Conservation (phyloP, 1,284 basidiomycete genomes). For the Leucoagaricus sp. region DNA sequence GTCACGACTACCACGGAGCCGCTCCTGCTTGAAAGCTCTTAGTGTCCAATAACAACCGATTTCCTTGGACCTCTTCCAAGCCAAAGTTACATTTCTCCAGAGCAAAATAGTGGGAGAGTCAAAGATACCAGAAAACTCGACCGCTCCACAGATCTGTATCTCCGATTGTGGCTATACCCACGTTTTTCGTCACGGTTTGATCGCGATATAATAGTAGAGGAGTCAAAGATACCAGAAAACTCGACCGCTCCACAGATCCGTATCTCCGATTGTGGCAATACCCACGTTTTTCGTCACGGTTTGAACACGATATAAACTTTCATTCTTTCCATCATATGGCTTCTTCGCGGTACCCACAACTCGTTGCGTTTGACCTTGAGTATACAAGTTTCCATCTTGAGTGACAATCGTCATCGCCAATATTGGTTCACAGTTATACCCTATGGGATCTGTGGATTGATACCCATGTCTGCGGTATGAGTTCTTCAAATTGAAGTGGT, state of each 20-base stretch:
- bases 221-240: neutral
- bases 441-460: constrained; percentile 88
- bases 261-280: neutral
- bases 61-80: no score
- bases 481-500: no score
- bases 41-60: no score
- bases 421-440: constrained; percentile 54
- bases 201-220: neutral
- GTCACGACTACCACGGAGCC: no score
- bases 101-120: no score
- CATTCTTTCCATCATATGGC: neutral
- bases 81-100: no score
- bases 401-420: neutral
- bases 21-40: no score
- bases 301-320: neutral
- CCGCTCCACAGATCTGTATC: neutral
- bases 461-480: constrained; percentile 56
- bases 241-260: neutral
- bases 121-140: neutral
- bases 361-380: constrained; percentile 86
- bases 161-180: neutral
- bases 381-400: constrained; percentile 31
- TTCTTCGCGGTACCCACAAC: constrained; percentile 46
- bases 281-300: neutral
- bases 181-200: neutral